phyloP scores from a whole-genome alignment of 441 rosid genomes.

The Erodium texanum region DNA sequence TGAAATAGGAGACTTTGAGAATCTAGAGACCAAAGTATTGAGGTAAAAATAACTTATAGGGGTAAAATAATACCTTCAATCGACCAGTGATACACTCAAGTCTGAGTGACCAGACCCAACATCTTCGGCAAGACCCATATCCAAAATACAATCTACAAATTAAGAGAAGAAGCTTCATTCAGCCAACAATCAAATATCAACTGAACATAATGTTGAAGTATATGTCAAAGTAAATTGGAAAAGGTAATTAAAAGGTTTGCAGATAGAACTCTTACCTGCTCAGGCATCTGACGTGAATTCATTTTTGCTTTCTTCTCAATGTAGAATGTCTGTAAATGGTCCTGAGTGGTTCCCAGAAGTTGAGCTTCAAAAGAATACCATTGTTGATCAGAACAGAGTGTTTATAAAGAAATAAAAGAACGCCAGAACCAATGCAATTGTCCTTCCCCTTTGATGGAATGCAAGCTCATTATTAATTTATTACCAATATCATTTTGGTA shows the following conservation, averaged over 20 bases:
- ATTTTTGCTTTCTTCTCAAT: conserved; percentile 93
- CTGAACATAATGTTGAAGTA: neutral
- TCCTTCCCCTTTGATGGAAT: too few species aligned
- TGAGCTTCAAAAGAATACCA: conserved; percentile 51
- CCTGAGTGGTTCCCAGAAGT: conserved; percentile 97
- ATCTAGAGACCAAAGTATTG: conserved; percentile 6
- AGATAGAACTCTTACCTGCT: conserved; percentile 49
- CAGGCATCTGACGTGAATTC: conserved; percentile 98
- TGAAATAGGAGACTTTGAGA: neutral
- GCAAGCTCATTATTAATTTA: too few species aligned
- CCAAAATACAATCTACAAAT: conserved; percentile 83
- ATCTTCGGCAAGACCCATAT: conserved; percentile 90
- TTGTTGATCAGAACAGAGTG: conserved; percentile 12
- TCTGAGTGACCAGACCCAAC: conserved; percentile 94
- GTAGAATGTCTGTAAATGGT: conserved; percentile 96
- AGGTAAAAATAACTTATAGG: neutral
- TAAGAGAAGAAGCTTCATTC: conserved; percentile 1
- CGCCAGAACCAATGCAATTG: neutral
- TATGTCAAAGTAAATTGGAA: neutral
- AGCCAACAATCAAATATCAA: neutral
- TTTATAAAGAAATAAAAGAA: neutral
- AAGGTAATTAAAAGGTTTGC: conserved; percentile 1
- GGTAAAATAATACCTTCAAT: conserved; percentile 67
- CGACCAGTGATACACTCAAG: conserved; percentile 93
- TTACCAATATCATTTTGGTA: neutral